These are phyloP conservation scores for Anisogramma anomala DNA, from an alignment of 2,329 filamentous ascomycete genomes.

Conservation along the genomic window DNA sequence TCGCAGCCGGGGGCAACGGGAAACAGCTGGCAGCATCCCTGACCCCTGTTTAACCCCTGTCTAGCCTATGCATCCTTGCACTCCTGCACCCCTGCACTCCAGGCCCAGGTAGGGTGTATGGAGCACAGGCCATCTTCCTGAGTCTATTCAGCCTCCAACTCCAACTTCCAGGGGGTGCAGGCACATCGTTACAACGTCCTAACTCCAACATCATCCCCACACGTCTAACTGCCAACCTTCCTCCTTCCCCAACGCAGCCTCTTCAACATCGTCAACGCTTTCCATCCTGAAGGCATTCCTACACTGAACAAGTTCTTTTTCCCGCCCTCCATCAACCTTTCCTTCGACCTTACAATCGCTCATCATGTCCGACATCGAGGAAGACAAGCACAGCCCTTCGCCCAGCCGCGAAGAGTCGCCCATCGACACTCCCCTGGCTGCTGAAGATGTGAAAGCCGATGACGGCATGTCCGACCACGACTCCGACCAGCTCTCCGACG, in stretches of 20 bases:
- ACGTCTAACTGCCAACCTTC: too few relatives aligned
- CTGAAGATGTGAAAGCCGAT: conserved; percentile 3
- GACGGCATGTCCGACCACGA: conserved; percentile 40
- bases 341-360: not conserved
- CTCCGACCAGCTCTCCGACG: conserved; percentile 52
- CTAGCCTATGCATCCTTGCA: too few relatives aligned
- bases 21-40: not conserved
- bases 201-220: too few relatives aligned
- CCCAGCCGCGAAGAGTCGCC: conserved; percentile 4
- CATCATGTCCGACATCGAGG: conserved; percentile 23
- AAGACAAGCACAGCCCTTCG: conserved; percentile 6
- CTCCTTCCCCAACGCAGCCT: too few relatives aligned
- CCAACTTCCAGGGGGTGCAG: too few relatives aligned
- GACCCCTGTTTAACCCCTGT: not conserved
- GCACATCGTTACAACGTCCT: too few relatives aligned
- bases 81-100: too few relatives aligned
- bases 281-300: too few relatives aligned
- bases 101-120: too few relatives aligned
- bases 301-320: too few relatives aligned
- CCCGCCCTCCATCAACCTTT: not conserved
- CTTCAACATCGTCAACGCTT: too few relatives aligned
- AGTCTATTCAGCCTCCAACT: not conserved
- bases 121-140: not conserved
- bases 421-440: not conserved
- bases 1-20: not conserved